Conservation (phyloP, 495 filamentous ascomycete genomes). For the Penicillium pulvis region DNA sequence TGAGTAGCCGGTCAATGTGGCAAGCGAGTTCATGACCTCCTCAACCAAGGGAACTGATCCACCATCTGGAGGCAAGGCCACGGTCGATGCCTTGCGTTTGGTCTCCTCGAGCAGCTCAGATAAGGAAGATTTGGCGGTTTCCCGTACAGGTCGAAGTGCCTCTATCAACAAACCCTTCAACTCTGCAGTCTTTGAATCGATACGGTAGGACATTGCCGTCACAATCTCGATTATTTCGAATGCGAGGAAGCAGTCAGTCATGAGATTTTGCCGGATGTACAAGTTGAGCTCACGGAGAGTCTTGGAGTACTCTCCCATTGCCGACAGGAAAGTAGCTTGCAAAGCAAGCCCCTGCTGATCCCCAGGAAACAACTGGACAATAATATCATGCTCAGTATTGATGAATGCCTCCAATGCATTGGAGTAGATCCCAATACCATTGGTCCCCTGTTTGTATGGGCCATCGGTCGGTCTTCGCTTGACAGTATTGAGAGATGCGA, state of each 20-base stretch:
- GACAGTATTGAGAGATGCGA: slow-evolving; percentile 85
- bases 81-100: slow-evolving; percentile 61
- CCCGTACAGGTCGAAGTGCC: slow-evolving; percentile 82
- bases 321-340: slow-evolving; percentile 70
- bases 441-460: slow-evolving; percentile 87
- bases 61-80: slow-evolving; percentile 76
- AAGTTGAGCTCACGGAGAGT: slow-evolving; percentile 87
- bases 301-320: slow-evolving; percentile 78
- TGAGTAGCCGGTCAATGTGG: slow-evolving; percentile 84
- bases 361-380: slow-evolving; percentile 78
- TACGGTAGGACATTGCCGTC: slow-evolving; percentile 71
- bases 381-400: slow-evolving; percentile 82
- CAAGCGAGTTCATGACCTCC: slow-evolving; percentile 84
- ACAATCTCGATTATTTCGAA: slow-evolving; percentile 97
- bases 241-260: slow-evolving; percentile 92
- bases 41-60: slow-evolving; percentile 73
- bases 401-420: slow-evolving; percentile 85
- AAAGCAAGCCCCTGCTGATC: slow-evolving; percentile 81
- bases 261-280: slow-evolving; percentile 82
- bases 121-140: slow-evolving; percentile 87
- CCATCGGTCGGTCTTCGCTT: slow-evolving; percentile 78
- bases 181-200: slow-evolving; percentile 82
- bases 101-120: slow-evolving; percentile 85
- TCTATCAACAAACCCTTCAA: slow-evolving; percentile 81
- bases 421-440: slow-evolving; percentile 88